Base-by-base conservation (phyloP, 2,329 filamentous ascomycete species). In the Alternaria postmessia region DNA sequence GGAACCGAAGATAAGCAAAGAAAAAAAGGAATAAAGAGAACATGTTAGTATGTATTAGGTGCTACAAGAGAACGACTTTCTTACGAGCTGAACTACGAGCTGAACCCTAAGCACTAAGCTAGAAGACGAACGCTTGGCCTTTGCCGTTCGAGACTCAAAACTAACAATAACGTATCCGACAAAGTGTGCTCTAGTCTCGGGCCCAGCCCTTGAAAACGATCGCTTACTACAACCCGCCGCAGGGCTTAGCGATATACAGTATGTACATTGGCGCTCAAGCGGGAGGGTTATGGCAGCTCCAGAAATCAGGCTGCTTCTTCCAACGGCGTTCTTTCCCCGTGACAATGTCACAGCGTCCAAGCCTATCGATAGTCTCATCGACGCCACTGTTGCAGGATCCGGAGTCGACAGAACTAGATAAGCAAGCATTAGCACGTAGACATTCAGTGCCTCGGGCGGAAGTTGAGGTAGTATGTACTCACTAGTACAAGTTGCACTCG, bases 331-430 rank as follows among this genome's bases (percentile, higher is more conserved):
- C 47, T 7, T 49, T 39, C 22, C 44, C 36, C 1, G 36, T 42
- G 1, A 48, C n/a, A 39, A 24, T 22, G 34, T 30, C 24, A 24
- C 53, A 49, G 26, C 26, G 44, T 7, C 16, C 4, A 16, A 55
- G 24, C 32, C 38, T 22, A 16, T 48, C 53, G 42, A 55, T 46
- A 22, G 6, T 5, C 4, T 55, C 53, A 24, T 56, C 53, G 12
- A 41, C 53, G n/a, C 53, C 53, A 11, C 39, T 49, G 36, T 56
- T 56, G 9, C 53, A 56, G 20, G 53, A 28, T 3, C 43, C 43
- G 5, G 53, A 46, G 28, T 47, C 44, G 18, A 39, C 43, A 4
- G 32, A 16, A 16, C 32, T 48, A 7, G 4, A 7, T 48, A 7
- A 4, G 9, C 4, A 16, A 1, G 16, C 4, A 9, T 48, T 16